Evolutionary conservation across 1,284 basidiomycete species (phyloP).

Genomic region (Pterulicium gracile): DNA sequence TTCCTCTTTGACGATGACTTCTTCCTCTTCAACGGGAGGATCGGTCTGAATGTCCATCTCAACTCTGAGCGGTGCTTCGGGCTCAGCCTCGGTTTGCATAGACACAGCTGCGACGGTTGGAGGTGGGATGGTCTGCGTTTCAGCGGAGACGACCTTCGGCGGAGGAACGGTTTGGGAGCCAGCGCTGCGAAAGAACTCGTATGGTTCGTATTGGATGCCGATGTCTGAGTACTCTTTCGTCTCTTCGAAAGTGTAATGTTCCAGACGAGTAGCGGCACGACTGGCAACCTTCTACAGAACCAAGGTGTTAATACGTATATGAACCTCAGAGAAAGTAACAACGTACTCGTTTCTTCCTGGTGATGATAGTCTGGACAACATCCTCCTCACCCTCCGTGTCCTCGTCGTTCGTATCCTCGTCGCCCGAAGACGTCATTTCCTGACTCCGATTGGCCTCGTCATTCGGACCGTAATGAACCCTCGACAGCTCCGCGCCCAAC

Average conservation of each 20-base stretch:
- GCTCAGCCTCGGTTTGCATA: slow-evolving; percentile 31
- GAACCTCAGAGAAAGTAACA: slow-evolving; percentile 5
- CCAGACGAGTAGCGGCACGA: slow-evolving; percentile 28
- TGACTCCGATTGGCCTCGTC: slow-evolving; percentile 25
- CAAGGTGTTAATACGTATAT: slow-evolving; percentile 1
- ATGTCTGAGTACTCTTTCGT: slow-evolving; percentile 61
- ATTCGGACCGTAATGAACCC: background rate
- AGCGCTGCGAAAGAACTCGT: slow-evolving; percentile 33
- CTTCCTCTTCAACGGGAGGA: slow-evolving; percentile 3
- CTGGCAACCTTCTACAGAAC: slow-evolving; percentile 49
- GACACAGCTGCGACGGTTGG: slow-evolving; percentile 3
- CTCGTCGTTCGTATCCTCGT: slow-evolving; percentile 27
- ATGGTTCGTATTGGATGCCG: slow-evolving; percentile 52
- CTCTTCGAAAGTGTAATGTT: slow-evolving; percentile 49
- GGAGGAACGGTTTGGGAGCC: slow-evolving; percentile 29
- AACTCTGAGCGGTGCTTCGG: slow-evolving; percentile 3
- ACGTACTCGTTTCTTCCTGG: slow-evolving; percentile 61
- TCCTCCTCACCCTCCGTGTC: slow-evolving; percentile 35
- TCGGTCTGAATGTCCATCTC: slow-evolving; percentile 26
- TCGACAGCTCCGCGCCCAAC: slow-evolving; percentile 67
- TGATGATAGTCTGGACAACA: slow-evolving; percentile 74
- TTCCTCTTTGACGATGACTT: slow-evolving; percentile 11
- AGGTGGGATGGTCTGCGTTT: slow-evolving; percentile 3
- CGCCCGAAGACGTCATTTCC: slow-evolving; percentile 33
- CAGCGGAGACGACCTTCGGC: slow-evolving; percentile 11